A percentile compares a stretch with the other conserved stretches of the same genome.
Evolutionary conservation across 1,139 yeast genomes (phyloP).

Genomic region (Suhomyces terraborum): DNA sequence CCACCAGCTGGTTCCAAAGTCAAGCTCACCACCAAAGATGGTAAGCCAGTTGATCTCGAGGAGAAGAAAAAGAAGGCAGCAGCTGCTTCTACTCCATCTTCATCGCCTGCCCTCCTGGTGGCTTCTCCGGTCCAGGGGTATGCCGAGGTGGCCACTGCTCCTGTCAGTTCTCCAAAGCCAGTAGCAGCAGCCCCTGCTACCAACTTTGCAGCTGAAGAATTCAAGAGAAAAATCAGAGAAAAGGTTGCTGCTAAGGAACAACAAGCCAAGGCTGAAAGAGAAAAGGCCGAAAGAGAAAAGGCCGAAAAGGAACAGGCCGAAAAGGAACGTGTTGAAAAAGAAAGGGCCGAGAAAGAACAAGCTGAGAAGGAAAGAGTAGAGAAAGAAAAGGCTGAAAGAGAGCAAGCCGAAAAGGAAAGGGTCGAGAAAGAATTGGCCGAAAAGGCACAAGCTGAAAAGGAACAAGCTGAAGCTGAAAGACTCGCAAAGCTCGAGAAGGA

Average conservation of each 20-base stretch:
- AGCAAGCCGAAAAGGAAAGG: slow-evolving; percentile 9
- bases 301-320: slow-evolving; percentile 26
- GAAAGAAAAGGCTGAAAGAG: slow-evolving; percentile 8
- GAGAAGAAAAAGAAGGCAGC: slow-evolving; percentile 38
- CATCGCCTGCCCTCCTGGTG: slow-evolving; percentile 15
- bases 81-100: slow-evolving; percentile 21
- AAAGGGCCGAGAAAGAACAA: slow-evolving; percentile 23
- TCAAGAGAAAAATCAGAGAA: slow-evolving; percentile 27
- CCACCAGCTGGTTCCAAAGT: slow-evolving; percentile 25
- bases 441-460: slow-evolving; percentile 1
- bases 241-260: slow-evolving; percentile 22
- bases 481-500: slow-evolving; percentile 10
- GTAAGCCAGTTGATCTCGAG: slow-evolving; percentile 49
- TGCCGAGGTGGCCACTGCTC: slow-evolving; percentile 16
- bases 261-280: slow-evolving; percentile 12
- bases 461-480: slow-evolving; percentile 12
- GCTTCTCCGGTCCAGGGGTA: slow-evolving; percentile 19
- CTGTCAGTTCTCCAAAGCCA: slow-evolving; percentile 20
- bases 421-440: slow-evolving; percentile 12
- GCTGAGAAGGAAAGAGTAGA: slow-evolving; percentile 20
- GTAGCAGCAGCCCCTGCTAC: slow-evolving; percentile 14
- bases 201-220: slow-evolving; percentile 26
- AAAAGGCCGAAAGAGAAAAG: slow-evolving; percentile 14
- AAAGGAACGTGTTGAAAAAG: slow-evolving; percentile 21
- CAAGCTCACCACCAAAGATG: slow-evolving; percentile 49